Evolutionary conservation across 140 eudicot genomes (phyloP), one percentile per base, ranked within the genome.

Genomic region (Senecio squalidus): DNA sequence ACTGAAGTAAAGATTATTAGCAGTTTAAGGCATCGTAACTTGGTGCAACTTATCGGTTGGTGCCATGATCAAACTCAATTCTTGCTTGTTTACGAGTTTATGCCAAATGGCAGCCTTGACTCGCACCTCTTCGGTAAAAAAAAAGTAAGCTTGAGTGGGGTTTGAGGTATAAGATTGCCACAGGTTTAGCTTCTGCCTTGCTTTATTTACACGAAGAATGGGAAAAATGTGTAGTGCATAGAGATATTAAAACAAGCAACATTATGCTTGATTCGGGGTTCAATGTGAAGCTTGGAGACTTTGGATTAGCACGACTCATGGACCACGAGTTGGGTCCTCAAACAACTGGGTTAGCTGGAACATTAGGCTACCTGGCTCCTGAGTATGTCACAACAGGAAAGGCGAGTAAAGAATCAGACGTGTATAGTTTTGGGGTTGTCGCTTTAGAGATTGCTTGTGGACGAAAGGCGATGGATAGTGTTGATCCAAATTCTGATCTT

Each of bases 211-310:
- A 80, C 58, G 82, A 76, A 60, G 86, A 76, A 20, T 72, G 79
- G 64, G 79, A 80, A 21, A 79, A 76, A 55, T 76, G 79, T 48
- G 80, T 80, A 31, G 49, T 80, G 3, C 86, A 80, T 26, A 68
- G 86, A 31, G 87, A 80, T 49, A 76, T 80, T 26, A 80, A 80
- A 55, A 40, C 82, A 3, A 80, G 82, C 76, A 80, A 76, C 45
- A 64, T 80, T 6, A 76, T 80, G 87, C 75, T 80, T 14, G 87
- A 80, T 59, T 68, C 80, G n/a, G 67, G 50, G 8, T 80, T 71
- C 23, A 80, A 76, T 33, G 80, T 46, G 34, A 76, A 72, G 74
- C 76, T 80, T 3, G 79, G 82, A 0, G 86, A 80, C 60, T 80
- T 80, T 29, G 86, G 86, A 20, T 49, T 80, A 17, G 86, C 86